Percentiles rank a stretch among this genome's conserved stretches.
Evolutionary conservation across 192 early-diverging fungal species (phyloP).

Genomic region (Chytriomyces sp.): DNA sequence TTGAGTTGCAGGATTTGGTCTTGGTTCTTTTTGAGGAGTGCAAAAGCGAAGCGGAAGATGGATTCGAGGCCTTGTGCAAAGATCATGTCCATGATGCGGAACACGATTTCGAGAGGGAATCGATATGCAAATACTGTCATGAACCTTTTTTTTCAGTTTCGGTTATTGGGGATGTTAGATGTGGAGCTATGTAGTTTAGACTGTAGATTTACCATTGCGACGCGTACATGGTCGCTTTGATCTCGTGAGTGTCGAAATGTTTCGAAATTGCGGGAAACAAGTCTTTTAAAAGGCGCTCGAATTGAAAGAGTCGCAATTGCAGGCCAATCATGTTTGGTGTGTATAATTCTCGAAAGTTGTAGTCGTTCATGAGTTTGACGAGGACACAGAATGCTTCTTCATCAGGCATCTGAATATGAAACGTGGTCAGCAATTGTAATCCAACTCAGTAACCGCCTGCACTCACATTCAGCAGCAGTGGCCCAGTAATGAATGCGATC

Average conservation of each 20-base stretch:
- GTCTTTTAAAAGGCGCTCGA: slow-evolving; percentile 85
- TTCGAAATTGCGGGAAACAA: slow-evolving; percentile 76
- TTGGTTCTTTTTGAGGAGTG: slow-evolving; percentile 84
- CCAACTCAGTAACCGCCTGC: background rate
- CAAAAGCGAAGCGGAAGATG: slow-evolving; percentile 83
- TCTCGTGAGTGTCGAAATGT: slow-evolving; percentile 84
- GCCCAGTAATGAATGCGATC: slow-evolving; percentile 88
- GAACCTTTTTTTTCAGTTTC: slow-evolving; percentile 68
- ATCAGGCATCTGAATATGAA: slow-evolving; percentile 81
- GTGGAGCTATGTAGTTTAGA: too few relatives aligned
- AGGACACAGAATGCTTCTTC: slow-evolving; percentile 95
- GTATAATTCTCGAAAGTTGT: slow-evolving; percentile 87
- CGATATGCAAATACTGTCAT: slow-evolving; percentile 98
- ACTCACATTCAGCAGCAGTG: slow-evolving; percentile 86
- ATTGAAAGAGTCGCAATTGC: slow-evolving; percentile 85
- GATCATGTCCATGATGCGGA: slow-evolving; percentile 90
- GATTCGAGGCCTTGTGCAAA: slow-evolving; percentile 92
- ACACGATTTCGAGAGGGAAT: slow-evolving; percentile 88
- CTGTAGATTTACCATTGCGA: slow-evolving; percentile 86
- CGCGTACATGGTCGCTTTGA: slow-evolving; percentile 92
- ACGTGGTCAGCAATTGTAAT: too few relatives aligned
- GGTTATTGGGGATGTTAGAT: background rate
- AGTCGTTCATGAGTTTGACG: slow-evolving; percentile 88
- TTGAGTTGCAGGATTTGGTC: slow-evolving; percentile 72
- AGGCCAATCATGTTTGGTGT: slow-evolving; percentile 88